Percentiles rank a stretch among this genome's conserved stretches.
These are phyloP conservation scores for Penicillium crystallinum DNA, from an alignment of 495 filamentous ascomycete species.

Conservation along the genomic window DNA sequence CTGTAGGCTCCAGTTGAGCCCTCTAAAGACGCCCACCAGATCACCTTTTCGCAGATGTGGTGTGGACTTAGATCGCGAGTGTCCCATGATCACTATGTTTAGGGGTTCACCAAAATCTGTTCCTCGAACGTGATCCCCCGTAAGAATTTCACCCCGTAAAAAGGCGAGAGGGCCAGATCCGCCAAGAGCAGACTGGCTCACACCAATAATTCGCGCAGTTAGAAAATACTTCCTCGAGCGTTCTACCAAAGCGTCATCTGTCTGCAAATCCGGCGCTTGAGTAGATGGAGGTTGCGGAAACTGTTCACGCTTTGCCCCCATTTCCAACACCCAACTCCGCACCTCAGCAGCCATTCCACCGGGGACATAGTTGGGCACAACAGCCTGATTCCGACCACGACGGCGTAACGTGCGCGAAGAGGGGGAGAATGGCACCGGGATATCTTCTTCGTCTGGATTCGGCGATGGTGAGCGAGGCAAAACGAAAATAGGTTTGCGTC, in stretches of 20 bases:
- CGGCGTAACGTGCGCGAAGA: conserved; percentile 31
- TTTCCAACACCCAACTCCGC: conserved; percentile 42
- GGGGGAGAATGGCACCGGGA: conserved; percentile 40
- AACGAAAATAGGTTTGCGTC: conserved; percentile 35
- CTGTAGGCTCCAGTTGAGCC: conserved; percentile 35
- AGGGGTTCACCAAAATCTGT: neutral
- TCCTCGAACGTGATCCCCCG: neutral
- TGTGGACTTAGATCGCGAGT: conserved; percentile 17
- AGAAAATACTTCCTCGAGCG: conserved; percentile 18
- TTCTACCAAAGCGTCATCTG: neutral
- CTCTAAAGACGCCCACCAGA: conserved; percentile 28
- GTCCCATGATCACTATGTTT: conserved; percentile 32
- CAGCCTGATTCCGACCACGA: conserved; percentile 24
- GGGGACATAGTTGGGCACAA: conserved; percentile 24
- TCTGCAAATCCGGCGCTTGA: neutral
- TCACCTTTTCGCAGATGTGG: conserved; percentile 17
- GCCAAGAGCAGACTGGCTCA: conserved; percentile 16
- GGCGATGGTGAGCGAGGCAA: conserved; percentile 40
- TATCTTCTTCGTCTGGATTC: conserved; percentile 15
- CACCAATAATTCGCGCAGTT: conserved; percentile 16
- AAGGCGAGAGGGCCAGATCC: conserved; percentile 31
- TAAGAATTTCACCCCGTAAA: conserved; percentile 15
- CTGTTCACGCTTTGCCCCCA: conserved; percentile 33
- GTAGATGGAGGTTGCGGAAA: neutral
- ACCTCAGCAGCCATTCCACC: conserved; percentile 43